Percentiles rank a stretch among this genome's conserved stretches.
Evolutionary conservation across 2,329 filamentous ascomycete species (phyloP).

Genomic region (Emmonsia crescens): DNA sequence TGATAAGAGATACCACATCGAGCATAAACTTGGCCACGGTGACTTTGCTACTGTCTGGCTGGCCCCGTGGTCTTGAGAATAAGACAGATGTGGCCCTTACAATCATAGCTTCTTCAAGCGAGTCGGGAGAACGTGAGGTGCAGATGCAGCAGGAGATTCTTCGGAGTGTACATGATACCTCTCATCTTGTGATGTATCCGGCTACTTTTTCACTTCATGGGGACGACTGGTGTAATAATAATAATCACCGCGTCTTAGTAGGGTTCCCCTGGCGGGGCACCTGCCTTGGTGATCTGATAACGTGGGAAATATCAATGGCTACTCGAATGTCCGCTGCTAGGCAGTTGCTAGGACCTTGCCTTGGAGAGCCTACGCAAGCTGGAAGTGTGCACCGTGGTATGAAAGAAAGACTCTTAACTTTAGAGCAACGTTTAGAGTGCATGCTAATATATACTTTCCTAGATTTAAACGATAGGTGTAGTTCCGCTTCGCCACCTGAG

Average conservation of each 20-base stretch:
- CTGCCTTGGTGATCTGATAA: not conserved
- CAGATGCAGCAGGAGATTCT: conserved; percentile 2
- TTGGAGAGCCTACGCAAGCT: conserved; percentile 3
- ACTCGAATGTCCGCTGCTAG: conserved; percentile 5
- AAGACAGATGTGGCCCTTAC: conserved; percentile 18
- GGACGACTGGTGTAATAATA: no score
- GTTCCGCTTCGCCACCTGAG: not conserved
- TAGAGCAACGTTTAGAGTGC: no score
- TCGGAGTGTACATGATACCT: conserved; percentile 1
- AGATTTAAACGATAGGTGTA: conserved; percentile 5
- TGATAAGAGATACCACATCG: no score
- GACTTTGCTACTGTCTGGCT: conserved; percentile 23
- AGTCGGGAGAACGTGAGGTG: conserved; percentile 7
- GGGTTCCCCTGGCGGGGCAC: not conserved
- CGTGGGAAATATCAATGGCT: not conserved
- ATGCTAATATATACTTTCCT: not conserved
- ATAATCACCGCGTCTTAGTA: conserved; percentile 11
- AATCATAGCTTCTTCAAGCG: conserved; percentile 13
- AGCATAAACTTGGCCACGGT: no score
- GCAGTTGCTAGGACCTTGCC: conserved; percentile 1
- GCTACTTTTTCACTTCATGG: not conserved
- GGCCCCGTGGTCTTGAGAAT: conserved; percentile 14
- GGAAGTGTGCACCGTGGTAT: conserved; percentile 3
- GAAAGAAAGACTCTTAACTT: no score
- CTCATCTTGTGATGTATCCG: not conserved